Evolutionary conservation across 1,284 basidiomycete species (phyloP), one percentile per base, ranked within the genome.

Genomic region (Rhodotorula sp.): DNA sequence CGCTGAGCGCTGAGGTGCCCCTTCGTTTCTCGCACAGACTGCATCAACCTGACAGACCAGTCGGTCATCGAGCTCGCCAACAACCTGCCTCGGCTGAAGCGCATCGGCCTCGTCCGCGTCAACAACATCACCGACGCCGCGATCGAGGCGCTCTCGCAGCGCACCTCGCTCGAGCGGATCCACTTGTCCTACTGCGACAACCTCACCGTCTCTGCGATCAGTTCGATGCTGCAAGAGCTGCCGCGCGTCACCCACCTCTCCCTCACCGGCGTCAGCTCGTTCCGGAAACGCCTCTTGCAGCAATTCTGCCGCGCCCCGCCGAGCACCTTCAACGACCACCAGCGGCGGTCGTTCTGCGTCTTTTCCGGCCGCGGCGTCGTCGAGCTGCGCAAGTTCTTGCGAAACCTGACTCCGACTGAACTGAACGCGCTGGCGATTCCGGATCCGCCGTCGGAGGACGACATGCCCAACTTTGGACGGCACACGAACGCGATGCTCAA

Each of bases 121-220:
- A 87, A 85, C 78, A 93, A 95, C 78, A 84, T 99, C 65, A 99
- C 97, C 4, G 96, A 99, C 79, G 89, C 93, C 78, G 93, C 93
- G 2, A 90, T 99, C 43, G 92, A 91, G 78, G 87, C 93, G 1
- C 86, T 99, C 15, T 92, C 89, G 5, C 83, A 84, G 58, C 81
- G 85, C 14, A 92, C 92, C 3, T 80, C 79, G 46, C 86, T 99
- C 31, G 97, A 99, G 80, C 89, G 97, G 49, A 93, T 99, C 47
- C 97, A 99, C 81, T 85, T 99, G 34, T 97, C 93, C 2, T 99
- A 98, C 81, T 99, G 97, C 82, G 93, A 97, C 79, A 92, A 97
- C 78, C 91, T 99, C 72, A 89, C 91, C 7, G 91, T 98, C 73
- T 87, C 90, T 81, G 94, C 94, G 20, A 88, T 99, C 64, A 91